Percentiles rank a stretch among this genome's conserved stretches.
phyloP scores from a whole-genome alignment of 768 basidiomycete species.

The Trametes sanguinea region DNA sequence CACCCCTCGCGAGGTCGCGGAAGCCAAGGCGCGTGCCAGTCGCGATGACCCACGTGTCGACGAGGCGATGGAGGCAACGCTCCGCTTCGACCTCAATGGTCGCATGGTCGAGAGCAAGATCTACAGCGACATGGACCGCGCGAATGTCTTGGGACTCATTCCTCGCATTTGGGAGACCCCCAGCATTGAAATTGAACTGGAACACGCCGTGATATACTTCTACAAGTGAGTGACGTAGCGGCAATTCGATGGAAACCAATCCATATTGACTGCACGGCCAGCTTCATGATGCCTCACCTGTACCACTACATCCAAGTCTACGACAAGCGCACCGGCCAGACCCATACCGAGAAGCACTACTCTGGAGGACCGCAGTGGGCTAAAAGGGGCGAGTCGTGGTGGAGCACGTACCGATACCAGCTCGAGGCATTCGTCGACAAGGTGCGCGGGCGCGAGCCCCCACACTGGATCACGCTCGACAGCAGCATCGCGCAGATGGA shows the following conservation, averaged over 20 bases:
- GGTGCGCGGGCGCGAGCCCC: slow-evolving; percentile 51
- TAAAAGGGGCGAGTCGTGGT: slow-evolving; percentile 54
- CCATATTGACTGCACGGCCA: not conserved
- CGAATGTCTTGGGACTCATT: slow-evolving; percentile 27
- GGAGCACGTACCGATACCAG: slow-evolving; percentile 51
- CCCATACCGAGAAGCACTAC: slow-evolving; percentile 41
- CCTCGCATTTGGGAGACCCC: slow-evolving; percentile 23
- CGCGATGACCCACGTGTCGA: slow-evolving; percentile 41
- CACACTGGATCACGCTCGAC: slow-evolving; percentile 55
- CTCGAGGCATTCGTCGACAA: slow-evolving; percentile 66
- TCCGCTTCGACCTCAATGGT: slow-evolving; percentile 34
- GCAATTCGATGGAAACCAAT: not conserved
- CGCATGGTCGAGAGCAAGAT: slow-evolving; percentile 25
- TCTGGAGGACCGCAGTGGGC: slow-evolving; percentile 33
- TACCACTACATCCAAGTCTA: slow-evolving; percentile 32
- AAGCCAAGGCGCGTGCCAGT: slow-evolving; percentile 35
- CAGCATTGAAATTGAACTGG: slow-evolving; percentile 25
- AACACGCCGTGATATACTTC: slow-evolving; percentile 18
- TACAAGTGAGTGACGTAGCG: slow-evolving; percentile 13
- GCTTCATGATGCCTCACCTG: slow-evolving; percentile 28
- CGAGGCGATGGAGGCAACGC: slow-evolving; percentile 41
- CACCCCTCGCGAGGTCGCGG: slow-evolving; percentile 35
- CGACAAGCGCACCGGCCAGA: slow-evolving; percentile 39
- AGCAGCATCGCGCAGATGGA: slow-evolving; percentile 59
- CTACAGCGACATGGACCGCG: slow-evolving; percentile 35